Percentiles rank a stretch among this genome's conserved stretches.
Conservation (phyloP, 1,284 basidiomycete genomes). For the Cryptococcus neoformans region DNA sequence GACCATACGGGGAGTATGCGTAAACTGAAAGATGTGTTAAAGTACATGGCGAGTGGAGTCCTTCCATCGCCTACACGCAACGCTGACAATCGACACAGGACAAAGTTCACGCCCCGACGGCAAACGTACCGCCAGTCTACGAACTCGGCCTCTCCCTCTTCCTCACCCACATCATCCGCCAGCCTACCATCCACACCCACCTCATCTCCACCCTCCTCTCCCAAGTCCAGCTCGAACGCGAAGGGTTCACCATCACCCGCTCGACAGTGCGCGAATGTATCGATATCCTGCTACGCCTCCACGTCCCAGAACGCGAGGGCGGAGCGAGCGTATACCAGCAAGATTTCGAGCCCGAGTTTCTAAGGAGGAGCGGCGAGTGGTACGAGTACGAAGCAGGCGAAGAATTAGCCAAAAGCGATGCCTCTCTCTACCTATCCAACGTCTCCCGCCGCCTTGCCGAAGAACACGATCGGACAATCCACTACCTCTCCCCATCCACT, state of each 20-base stretch:
- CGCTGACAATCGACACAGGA: conserved; percentile 58
- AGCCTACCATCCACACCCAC: conserved; percentile 67
- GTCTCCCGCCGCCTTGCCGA: conserved; percentile 78
- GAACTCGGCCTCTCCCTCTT: conserved; percentile 84
- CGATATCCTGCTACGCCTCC: conserved; percentile 64
- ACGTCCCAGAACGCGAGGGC: conserved; percentile 40
- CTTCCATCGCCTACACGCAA: background rate
- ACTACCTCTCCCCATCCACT: conserved; percentile 81
- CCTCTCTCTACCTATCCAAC: conserved; percentile 74
- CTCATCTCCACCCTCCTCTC: conserved; percentile 76
- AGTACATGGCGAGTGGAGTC: conserved; percentile 77
- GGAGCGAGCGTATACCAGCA: conserved; percentile 70
- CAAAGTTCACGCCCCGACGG: conserved; percentile 72
- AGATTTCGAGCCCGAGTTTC: conserved; percentile 79
- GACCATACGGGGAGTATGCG: conserved; percentile 89
- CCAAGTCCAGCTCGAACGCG: conserved; percentile 86
- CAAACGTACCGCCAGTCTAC: conserved; percentile 72
- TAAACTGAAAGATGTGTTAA: conserved; percentile 84
- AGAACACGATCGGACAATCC: conserved; percentile 82
- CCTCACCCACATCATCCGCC: conserved; percentile 74
- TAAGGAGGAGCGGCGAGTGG: conserved; percentile 73
- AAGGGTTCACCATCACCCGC: conserved; percentile 86
- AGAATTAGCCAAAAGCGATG: conserved; percentile 71
- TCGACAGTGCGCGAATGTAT: conserved; percentile 87
- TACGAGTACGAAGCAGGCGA: conserved; percentile 73